A percentile compares a stretch with the other conserved stretches of the same genome.
phyloP scores from a whole-genome alignment of 257 asterid genomes.

The Capsicum rhomboideum region DNA sequence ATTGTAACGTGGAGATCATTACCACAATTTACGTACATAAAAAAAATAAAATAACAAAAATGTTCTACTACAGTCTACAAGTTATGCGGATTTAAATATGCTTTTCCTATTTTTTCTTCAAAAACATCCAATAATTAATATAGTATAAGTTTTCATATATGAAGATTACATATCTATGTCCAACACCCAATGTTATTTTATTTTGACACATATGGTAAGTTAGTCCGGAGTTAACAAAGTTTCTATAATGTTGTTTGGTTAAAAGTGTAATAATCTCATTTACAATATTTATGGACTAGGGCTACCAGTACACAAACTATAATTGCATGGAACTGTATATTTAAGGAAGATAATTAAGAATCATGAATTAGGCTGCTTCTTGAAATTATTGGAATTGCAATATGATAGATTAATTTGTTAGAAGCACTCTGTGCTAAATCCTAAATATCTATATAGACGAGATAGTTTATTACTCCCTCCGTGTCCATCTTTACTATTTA shows the following conservation, averaged over 20 bases:
- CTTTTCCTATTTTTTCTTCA: not conserved
- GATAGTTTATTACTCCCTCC: too few species aligned
- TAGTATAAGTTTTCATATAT: not conserved
- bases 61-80: not conserved
- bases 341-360: too few species aligned
- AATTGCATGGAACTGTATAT: too few species aligned
- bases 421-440: too few species aligned
- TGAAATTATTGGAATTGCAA: too few species aligned
- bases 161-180: not conserved
- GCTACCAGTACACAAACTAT: too few species aligned
- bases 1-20: not conserved
- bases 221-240: not conserved
- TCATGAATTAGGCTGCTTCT: too few species aligned
- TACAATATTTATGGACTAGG: too few species aligned
- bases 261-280: not conserved
- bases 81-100: not conserved
- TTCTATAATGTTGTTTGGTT: not conserved
- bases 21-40: not conserved
- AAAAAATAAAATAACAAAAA: not conserved
- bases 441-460: too few species aligned
- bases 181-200: not conserved
- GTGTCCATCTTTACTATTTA: too few species aligned
- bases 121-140: not conserved
- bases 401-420: too few species aligned
- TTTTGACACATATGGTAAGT: not conserved